These are phyloP conservation scores for Ophiostoma piceae DNA, from an alignment of 2,329 filamentous ascomycete species.

Conservation along the genomic window DNA sequence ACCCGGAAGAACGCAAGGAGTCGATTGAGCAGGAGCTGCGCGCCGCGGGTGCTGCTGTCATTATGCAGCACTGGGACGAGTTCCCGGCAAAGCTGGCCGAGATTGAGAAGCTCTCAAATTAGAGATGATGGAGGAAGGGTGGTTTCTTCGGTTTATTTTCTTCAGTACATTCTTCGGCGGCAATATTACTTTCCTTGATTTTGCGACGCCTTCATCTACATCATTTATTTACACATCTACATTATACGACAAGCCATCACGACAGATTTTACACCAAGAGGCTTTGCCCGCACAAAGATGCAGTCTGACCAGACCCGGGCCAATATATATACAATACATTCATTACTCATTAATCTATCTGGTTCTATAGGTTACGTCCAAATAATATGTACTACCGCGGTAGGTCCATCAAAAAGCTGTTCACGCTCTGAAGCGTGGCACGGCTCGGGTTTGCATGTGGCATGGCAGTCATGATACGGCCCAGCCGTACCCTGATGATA, in stretches of 20 bases:
- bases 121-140: neutral
- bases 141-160: neutral
- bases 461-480: conserved; percentile 74
- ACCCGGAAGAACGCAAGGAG: conserved; percentile 54
- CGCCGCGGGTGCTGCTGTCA: conserved; percentile 56
- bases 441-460: conserved; percentile 79
- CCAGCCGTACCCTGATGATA: conserved; percentile 69
- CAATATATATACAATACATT: neutral
- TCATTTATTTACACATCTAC: neutral
- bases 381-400: conserved; percentile 19
- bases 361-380: neutral
- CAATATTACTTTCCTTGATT: neutral
- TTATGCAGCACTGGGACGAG: conserved; percentile 58
- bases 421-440: conserved; percentile 82
- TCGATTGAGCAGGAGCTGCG: conserved; percentile 60
- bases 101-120: conserved; percentile 39
- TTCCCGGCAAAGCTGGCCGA: conserved; percentile 46
- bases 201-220: neutral
- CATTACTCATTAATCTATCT: conserved; percentile 13
- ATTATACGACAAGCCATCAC: neutral
- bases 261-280: too few relatives aligned
- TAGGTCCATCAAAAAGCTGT: conserved; percentile 75
- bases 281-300: neutral
- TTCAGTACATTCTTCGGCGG: neutral
- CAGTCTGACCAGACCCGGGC: neutral